phyloP scores from a whole-genome alignment of 2,329 filamentous ascomycete species.

The Zasmidium citrigriseum region DNA sequence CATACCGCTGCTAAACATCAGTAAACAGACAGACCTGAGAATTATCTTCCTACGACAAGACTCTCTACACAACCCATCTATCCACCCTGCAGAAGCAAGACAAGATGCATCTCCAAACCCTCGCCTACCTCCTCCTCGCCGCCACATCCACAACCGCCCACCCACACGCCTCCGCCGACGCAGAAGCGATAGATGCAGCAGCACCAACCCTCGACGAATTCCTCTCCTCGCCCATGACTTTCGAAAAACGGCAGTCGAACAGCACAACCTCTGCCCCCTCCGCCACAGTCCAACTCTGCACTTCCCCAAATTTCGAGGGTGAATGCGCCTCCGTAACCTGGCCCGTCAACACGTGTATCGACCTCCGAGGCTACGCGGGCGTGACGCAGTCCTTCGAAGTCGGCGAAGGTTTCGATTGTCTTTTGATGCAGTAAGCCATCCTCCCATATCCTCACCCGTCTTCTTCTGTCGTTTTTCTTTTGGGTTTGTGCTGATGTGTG shows the following conservation, averaged over 20 bases:
- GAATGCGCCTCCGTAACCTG: conserved; percentile 24
- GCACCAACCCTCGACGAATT: conserved; percentile 2
- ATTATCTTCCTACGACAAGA: too few relatives aligned
- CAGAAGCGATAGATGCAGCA: not conserved
- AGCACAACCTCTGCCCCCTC: conserved; percentile 8
- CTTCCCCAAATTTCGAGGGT: conserved; percentile 29
- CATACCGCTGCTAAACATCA: not conserved
- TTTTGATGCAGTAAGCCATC: conserved; percentile 30
- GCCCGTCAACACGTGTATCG: conserved; percentile 28
- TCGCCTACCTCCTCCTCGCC: not conserved
- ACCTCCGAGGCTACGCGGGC: conserved; percentile 30
- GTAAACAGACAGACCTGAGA: too few relatives aligned
- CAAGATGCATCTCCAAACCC: too few relatives aligned
- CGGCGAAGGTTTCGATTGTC: conserved; percentile 28
- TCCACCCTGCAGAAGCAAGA: not conserved
- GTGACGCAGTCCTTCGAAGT: conserved; percentile 25
- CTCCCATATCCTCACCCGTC: not conserved
- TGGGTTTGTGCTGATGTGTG: too few relatives aligned
- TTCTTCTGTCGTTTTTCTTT: too few relatives aligned
- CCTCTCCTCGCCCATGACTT: not conserved
- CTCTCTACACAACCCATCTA: too few relatives aligned
- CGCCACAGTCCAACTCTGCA: conserved; percentile 35
- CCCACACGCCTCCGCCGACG: not conserved
- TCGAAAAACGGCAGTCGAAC: not conserved
- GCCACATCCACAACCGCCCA: not conserved